Evolutionary conservation across 495 filamentous ascomycete genomes (phyloP), one percentile per base, ranked within the genome.

Genomic region (Neurospora sp.): DNA sequence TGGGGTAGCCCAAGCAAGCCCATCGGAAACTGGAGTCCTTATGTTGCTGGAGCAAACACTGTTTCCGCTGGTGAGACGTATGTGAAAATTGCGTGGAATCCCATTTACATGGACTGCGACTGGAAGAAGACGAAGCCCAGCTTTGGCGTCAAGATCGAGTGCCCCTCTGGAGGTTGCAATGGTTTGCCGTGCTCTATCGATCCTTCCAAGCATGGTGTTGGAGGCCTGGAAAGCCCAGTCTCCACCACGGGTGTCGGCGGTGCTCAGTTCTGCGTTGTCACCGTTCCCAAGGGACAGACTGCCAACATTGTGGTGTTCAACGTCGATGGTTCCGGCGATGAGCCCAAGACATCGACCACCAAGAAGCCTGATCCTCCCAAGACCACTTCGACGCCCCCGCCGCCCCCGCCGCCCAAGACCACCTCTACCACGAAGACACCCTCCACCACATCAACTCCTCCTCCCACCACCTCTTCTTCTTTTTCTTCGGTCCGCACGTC

Each of bases 81-180:
- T 74, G 83, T 92, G 69, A 94, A 92, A 84, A 85, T 96, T 70
- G 92, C 89, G 68, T 93, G 91, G 88, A 94, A 94, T 82, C 92
- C 92, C 42, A 91, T 93, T 73, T 94, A 88, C 76, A 85, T 90
- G 70, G 86, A 86, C 76, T 82, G 84, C 16, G 75, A 85, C 1
- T 89, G 93, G 78, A 82, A 83, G 53, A 81, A 86, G 73, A 85
- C 82, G 12, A 84, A 85, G 72, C 91, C 92, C 6, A 85, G 81
- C 31, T 95, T 87, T 72, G 92, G 92, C 76, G 81, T 94, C 41
- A 88, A 88, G 76, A 90, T 95, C 76, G 88, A 89, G 76, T 95
- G 92, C 77, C 79, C 81, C 9, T 87, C 85, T n/a, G 85, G 81
- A 37, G 86, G 85, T 35, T 95, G 92, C 83, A 90, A 91, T 75